Base-by-base conservation (phyloP, 2,329 filamentous ascomycete species). In the Botrytis sinoallii region DNA sequence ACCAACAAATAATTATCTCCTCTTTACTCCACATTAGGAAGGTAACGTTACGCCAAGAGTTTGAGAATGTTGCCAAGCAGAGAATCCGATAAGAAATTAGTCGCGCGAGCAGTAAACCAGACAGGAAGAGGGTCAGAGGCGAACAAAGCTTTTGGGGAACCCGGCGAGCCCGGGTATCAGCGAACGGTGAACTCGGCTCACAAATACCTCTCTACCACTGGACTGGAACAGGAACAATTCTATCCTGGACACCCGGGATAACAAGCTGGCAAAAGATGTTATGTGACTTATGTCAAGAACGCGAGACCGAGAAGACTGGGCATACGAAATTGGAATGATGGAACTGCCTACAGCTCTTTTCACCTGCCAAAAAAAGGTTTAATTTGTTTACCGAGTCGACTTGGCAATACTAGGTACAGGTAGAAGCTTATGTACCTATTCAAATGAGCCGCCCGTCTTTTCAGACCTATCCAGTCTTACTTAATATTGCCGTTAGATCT, bases 11-110 rank as follows among this genome's bases (percentile, higher is more conserved):
- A 57, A 42, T 32, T n/a, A 69, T 57, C 48, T 69, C 38, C 48
- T 55, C 32, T 38, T 59, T 57, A 44, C 35, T 69, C 66, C 66
- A 69, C 48, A 57, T 44, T 69, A 69, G 66, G 66, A 69, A 69
- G 66, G 66, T 69, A 69, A 32, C 38, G 66, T 69, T 42, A 4
- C 40, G 66, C 66, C 66, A 69, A 69, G 66, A 22, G 38, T 14
- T 25, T 57, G 20, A 25, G 35, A 18, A 32, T 44, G 29, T 59
- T 52, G 66, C 66, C 66, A 69, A 69, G 48, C 48, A 55, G 35
- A 4, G 4, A 32, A 57, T 42, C 66, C 48, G 66, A 69, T 69
- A 69, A 69, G 66, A 42, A 42, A 57, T 29, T 18, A 32, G 66
- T 57, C 46, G 44, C 65, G 32, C 29, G 65, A 52, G 65, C 65